phyloP scores from a whole-genome alignment of 164 flowering plant genomes.

The Hamamelis virginiana region DNA sequence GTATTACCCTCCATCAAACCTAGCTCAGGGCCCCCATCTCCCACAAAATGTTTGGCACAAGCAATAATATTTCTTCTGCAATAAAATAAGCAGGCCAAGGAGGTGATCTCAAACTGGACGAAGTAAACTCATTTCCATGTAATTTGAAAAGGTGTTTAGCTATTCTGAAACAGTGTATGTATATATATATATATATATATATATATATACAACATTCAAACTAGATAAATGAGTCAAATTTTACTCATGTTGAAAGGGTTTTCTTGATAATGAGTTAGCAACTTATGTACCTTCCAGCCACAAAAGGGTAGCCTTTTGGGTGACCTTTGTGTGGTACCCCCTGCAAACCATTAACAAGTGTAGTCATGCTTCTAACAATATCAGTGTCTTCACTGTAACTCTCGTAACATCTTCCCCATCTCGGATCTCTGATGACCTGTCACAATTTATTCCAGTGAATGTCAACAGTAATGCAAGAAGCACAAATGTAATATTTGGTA shows the following conservation, averaged over 20 bases:
- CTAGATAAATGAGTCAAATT: too few relatives aligned
- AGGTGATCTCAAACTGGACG: neutral
- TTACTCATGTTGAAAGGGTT: too few relatives aligned
- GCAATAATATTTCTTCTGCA: slow-evolving; percentile 1
- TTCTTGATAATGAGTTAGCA: too few relatives aligned
- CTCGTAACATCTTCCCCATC: slow-evolving; percentile 31
- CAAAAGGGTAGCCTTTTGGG: slow-evolving; percentile 14
- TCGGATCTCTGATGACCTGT: slow-evolving; percentile 27
- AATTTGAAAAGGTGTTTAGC: too few relatives aligned
- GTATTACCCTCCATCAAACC: slow-evolving; percentile 34
- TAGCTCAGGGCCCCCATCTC: slow-evolving; percentile 20
- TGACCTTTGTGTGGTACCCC: slow-evolving; percentile 8
- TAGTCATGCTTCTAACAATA: slow-evolving; percentile 19
- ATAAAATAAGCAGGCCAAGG: neutral
- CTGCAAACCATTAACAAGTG: slow-evolving; percentile 16
- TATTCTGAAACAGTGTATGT: too few relatives aligned
- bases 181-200: too few relatives aligned
- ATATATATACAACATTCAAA: too few relatives aligned
- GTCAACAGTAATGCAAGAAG: too few relatives aligned
- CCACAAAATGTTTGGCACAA: slow-evolving; percentile 16
- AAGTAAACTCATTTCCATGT: too few relatives aligned
- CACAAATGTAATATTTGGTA: too few relatives aligned
- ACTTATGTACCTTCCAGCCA: slow-evolving; percentile 18
- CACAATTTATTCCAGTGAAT: too few relatives aligned
- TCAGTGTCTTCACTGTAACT: slow-evolving; percentile 23